Percentiles rank a stretch among this genome's conserved stretches.
Conservation (phyloP, 169 alveolate genomes). For the Besnoitia besnoiti region DNA sequence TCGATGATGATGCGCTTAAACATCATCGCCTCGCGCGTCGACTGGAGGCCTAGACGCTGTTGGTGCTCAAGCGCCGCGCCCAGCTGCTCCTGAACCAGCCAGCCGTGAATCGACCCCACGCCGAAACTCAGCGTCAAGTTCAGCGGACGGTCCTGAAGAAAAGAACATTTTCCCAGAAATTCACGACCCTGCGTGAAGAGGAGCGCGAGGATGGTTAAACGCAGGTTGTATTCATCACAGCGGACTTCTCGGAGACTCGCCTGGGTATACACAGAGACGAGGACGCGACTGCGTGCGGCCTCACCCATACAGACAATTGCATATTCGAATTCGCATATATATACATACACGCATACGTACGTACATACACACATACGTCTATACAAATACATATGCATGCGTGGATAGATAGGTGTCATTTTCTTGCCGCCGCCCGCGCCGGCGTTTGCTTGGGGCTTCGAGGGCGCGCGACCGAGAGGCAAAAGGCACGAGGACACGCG, state of each 20-base stretch:
- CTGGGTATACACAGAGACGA: too few species aligned
- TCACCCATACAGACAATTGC: too few species aligned
- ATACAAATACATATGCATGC: not conserved
- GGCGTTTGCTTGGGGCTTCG: too few species aligned
- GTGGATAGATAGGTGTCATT: too few species aligned
- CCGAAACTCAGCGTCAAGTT: slow-evolving; percentile 45
- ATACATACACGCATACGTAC: not conserved
- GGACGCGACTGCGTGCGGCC: too few species aligned
- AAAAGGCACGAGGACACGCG: too few species aligned
- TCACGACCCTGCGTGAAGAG: not conserved
- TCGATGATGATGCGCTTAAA: slow-evolving; percentile 86
- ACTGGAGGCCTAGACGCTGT: slow-evolving; percentile 35
- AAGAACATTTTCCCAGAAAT: not conserved
- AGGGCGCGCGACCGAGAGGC: too few species aligned
- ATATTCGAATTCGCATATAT: not conserved
- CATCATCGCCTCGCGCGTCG: slow-evolving; percentile 84
- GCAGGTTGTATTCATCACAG: too few species aligned
- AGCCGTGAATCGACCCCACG: slow-evolving; percentile 29
- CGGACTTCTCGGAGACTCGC: too few species aligned
- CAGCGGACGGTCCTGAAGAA: slow-evolving; percentile 22
- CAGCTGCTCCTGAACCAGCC: slow-evolving; percentile 58
- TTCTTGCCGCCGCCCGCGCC: too few species aligned
- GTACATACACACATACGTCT: not conserved
- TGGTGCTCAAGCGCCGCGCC: slow-evolving; percentile 47
- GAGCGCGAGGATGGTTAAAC: not conserved